Conservation (phyloP, 495 filamentous ascomycete species). For the Tuber brumale region DNA sequence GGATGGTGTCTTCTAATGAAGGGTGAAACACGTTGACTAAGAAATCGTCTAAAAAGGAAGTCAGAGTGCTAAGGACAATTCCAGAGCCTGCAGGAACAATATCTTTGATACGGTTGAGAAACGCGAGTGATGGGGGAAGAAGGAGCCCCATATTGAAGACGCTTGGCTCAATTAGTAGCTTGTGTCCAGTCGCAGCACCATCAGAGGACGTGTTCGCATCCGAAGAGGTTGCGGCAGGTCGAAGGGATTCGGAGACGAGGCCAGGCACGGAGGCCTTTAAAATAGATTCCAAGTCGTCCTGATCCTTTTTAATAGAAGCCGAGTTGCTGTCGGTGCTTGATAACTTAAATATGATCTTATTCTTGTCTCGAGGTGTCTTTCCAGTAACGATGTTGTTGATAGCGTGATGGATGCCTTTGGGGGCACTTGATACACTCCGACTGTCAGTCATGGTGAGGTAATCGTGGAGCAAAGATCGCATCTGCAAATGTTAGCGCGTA, state of each 20-base stretch:
- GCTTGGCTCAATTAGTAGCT: conserved; percentile 86
- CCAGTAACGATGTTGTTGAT: conserved; percentile 55
- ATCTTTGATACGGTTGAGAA: conserved; percentile 81
- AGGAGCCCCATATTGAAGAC: conserved; percentile 97
- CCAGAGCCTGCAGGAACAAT: conserved; percentile 82
- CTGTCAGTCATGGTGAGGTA: conserved; percentile 93
- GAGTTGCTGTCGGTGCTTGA: conserved; percentile 73
- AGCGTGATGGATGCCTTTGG: conserved; percentile 47
- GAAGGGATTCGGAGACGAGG: conserved; percentile 71
- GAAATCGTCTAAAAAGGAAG: conserved; percentile 96
- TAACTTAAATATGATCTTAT: conserved; percentile 80
- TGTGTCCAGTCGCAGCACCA: conserved; percentile 64
- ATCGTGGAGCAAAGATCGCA: conserved; percentile 88
- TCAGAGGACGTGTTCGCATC: conserved; percentile 49
- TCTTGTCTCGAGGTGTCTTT: conserved; percentile 58
- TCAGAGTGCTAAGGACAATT: conserved; percentile 77
- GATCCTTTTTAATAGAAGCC: conserved; percentile 62
- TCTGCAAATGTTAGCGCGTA: conserved; percentile 52
- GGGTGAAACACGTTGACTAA: conserved; percentile 96
- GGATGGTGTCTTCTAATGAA: conserved; percentile 89
- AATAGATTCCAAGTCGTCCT: conserved; percentile 84
- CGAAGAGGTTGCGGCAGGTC: conserved; percentile 43
- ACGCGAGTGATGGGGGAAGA: conserved; percentile 85
- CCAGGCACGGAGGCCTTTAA: conserved; percentile 86
- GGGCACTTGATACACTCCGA: conserved; percentile 46